phyloP scores from a whole-genome alignment of 352 stramenopile genomes.

The Phytopythium helicoides region DNA sequence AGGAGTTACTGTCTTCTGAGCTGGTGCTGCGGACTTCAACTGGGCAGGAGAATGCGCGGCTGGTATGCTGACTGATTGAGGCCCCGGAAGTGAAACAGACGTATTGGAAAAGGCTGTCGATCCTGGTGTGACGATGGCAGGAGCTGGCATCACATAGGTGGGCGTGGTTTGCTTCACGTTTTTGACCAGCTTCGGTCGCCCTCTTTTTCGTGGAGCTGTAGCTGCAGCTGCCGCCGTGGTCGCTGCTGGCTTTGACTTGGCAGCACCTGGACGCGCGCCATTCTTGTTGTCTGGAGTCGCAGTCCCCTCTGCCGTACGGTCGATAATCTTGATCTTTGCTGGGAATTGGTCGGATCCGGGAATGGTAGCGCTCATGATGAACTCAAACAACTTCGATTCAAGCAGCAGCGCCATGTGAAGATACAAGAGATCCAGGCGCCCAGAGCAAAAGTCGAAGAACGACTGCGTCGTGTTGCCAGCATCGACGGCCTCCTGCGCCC shows the following conservation, averaged over 20 bases:
- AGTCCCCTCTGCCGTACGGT: slow-evolving; percentile 1
- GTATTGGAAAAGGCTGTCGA: no score
- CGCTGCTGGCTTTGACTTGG: not conserved
- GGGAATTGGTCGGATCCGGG: slow-evolving; percentile 9
- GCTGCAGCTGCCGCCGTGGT: not conserved
- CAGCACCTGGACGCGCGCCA: not conserved
- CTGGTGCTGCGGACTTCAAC: not conserved
- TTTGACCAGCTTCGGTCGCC: no score
- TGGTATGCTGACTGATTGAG: no score
- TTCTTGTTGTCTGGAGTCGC: not conserved
- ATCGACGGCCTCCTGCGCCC: slow-evolving; percentile 24
- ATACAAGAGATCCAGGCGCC: slow-evolving; percentile 61
- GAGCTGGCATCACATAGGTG: not conserved
- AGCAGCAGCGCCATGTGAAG: slow-evolving; percentile 64
- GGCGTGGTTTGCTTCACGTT: no score
- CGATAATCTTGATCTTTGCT: slow-evolving; percentile 9
- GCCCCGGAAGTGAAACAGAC: no score
- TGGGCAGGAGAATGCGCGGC: no score
- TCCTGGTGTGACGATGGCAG: no score
- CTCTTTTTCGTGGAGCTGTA: no score
- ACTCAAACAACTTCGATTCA: slow-evolving; percentile 42
- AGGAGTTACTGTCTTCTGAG: not conserved
- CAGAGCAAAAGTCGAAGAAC: slow-evolving; percentile 62
- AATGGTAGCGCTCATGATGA: slow-evolving; percentile 39
- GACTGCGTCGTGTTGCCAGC: slow-evolving; percentile 26